A percentile compares a stretch with the other conserved stretches of the same genome.
Evolutionary conservation across 2,329 filamentous ascomycete species (phyloP).

Genomic region (Dactylellina cionopaga): DNA sequence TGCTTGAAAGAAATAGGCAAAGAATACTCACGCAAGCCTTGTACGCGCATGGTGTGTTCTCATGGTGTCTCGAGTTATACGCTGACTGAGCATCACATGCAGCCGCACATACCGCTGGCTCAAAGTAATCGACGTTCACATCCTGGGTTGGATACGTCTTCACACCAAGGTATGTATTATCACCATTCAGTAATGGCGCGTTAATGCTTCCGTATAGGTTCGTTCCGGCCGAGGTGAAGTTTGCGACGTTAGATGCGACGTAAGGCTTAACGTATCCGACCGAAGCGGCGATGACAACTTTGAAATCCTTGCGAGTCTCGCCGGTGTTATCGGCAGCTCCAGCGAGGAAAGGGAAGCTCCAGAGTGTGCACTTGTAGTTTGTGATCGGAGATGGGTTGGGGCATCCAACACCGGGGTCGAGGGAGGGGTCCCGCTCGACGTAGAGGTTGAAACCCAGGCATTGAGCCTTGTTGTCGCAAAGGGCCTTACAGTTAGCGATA

Average conservation of each 20-base stretch:
- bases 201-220: conserved; percentile 33
- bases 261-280: conserved; percentile 47
- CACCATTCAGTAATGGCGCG: conserved; percentile 19
- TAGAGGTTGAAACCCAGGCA: conserved; percentile 56
- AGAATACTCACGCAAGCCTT: conserved; percentile 39
- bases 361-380: conserved; percentile 62
- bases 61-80: conserved; percentile 52
- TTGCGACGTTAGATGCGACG: conserved; percentile 1
- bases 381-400: conserved; percentile 60
- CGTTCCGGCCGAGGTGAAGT: conserved; percentile 24
- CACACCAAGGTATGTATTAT: conserved; percentile 15
- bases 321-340: conserved; percentile 53
- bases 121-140: conserved; percentile 30
- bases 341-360: conserved; percentile 59
- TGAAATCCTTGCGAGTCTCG: conserved; percentile 48
- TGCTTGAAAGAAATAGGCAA: neutral
- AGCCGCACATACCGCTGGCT: conserved; percentile 35
- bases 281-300: conserved; percentile 37
- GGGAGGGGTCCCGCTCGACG: conserved; percentile 55
- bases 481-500: conserved; percentile 47
- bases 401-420: conserved; percentile 58
- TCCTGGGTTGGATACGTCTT: conserved; percentile 37
- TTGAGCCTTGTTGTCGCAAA: conserved; percentile 52
- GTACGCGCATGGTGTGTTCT: conserved; percentile 25
- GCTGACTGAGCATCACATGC: conserved; percentile 52